Evolutionary conservation across 2,329 filamentous ascomycete genomes (phyloP).

Genomic region (Knufia fluminis): DNA sequence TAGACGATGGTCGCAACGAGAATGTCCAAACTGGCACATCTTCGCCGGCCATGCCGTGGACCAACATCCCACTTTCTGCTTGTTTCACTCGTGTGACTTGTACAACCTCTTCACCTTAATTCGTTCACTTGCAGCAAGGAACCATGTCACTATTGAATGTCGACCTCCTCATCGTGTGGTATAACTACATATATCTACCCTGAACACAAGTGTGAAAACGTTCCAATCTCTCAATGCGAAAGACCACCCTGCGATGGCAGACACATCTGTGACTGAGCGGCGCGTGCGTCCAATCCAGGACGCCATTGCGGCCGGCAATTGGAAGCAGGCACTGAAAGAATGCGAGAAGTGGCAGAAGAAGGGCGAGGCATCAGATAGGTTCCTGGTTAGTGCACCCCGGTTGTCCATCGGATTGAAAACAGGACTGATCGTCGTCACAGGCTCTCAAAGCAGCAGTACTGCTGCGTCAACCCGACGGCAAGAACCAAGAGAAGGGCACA

Average conservation of each 20-base stretch:
- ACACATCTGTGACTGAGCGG: constrained; percentile 19
- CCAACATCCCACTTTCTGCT: background rate
- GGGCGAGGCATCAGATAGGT: constrained; percentile 34
- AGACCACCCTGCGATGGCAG: constrained; percentile 15
- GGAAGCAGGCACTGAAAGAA: constrained; percentile 42
- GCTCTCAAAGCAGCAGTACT: constrained; percentile 23
- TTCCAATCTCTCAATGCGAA: background rate
- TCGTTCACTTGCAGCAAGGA: background rate
- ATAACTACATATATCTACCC: background rate
- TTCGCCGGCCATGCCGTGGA: background rate
- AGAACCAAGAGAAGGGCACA: constrained; percentile 35
- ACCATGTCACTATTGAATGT: background rate
- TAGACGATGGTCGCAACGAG: background rate
- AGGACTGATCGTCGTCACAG: constrained; percentile 10
- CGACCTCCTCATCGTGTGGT: background rate
- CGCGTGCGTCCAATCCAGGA: constrained; percentile 43
- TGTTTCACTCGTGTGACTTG: background rate
- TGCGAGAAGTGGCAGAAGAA: constrained; percentile 49
- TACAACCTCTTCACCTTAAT: background rate
- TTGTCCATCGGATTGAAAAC: background rate
- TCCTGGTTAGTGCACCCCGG: constrained; percentile 20
- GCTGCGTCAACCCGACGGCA: constrained; percentile 31
- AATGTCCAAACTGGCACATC: no score
- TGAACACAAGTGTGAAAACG: background rate
- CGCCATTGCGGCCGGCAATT: constrained; percentile 39